phyloP scores from a whole-genome alignment of 1,284 basidiomycete genomes.

The Ceratobasidium theobromae region DNA sequence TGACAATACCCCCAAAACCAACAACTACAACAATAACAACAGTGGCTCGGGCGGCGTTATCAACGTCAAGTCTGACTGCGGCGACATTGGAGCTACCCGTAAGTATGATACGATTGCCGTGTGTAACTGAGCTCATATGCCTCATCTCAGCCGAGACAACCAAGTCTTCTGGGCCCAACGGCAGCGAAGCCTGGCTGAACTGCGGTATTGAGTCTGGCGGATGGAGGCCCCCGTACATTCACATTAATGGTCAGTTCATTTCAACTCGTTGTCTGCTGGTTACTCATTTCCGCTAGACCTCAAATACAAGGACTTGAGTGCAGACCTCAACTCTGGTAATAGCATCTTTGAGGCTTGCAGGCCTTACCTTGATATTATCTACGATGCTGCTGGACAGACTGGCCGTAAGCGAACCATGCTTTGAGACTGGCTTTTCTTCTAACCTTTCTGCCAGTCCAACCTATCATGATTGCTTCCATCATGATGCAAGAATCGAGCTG shows the following conservation, averaged over 20 bases:
- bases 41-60: neutral
- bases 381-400: constrained; percentile 58
- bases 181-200: constrained; percentile 72
- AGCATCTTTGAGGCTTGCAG: constrained; percentile 67
- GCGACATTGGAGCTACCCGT: constrained; percentile 53
- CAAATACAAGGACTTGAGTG: constrained; percentile 54
- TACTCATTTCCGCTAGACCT: constrained; percentile 40
- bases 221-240: constrained; percentile 65
- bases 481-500: constrained; percentile 83
- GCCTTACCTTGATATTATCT: constrained; percentile 58
- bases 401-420: constrained; percentile 45
- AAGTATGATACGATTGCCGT: constrained; percentile 37
- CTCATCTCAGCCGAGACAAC: constrained; percentile 51
- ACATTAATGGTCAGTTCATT: constrained; percentile 42
- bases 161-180: constrained; percentile 65
- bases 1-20: neutral
- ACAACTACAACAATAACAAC: neutral
- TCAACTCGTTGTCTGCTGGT: neutral
- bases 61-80: constrained; percentile 44
- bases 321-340: constrained; percentile 51
- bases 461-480: constrained; percentile 79
- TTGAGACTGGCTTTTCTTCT: neutral
- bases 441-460: constrained; percentile 49
- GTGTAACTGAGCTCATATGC: neutral
- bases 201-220: constrained; percentile 60